A percentile compares a stretch with the other conserved stretches of the same genome.
Conservation (phyloP, 371 early-diverging fungal genomes). For the Capniomyces stellatus region DNA sequence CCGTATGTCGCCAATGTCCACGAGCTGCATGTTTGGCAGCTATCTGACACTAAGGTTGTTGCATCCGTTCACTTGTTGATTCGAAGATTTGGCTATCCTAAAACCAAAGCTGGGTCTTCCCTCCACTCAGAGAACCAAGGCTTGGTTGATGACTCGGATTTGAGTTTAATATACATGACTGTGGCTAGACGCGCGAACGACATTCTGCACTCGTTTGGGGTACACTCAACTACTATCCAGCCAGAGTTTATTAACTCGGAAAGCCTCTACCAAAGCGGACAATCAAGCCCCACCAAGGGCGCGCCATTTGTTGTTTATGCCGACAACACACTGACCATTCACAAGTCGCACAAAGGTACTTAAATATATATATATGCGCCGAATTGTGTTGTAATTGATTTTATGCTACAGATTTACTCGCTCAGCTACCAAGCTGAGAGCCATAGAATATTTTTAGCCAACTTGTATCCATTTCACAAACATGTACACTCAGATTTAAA, state of each 20-base stretch:
- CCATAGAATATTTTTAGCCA: no score
- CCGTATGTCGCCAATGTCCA: conserved; percentile 57
- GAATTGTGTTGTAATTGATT: not conserved
- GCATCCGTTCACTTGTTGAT: conserved; percentile 68
- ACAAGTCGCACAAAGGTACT: not conserved
- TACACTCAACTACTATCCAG: conserved; percentile 79
- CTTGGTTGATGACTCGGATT: conserved; percentile 8
- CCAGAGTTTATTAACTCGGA: conserved; percentile 56
- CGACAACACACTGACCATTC: not conserved
- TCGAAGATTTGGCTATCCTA: not conserved
- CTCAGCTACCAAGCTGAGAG: no score
- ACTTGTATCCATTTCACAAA: no score
- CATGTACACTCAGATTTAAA: no score
- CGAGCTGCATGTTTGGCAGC: conserved; percentile 88
- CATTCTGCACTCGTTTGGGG: conserved; percentile 53
- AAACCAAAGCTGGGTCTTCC: not conserved
- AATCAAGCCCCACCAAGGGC: not conserved
- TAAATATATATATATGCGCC: not conserved
- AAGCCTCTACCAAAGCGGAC: not conserved
- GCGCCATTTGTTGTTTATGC: not conserved
- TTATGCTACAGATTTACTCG: not conserved
- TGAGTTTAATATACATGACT: conserved; percentile 26
- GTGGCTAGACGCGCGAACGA: conserved; percentile 50
- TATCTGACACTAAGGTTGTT: conserved; percentile 66
- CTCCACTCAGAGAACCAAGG: conserved; percentile 1